phyloP scores from a whole-genome alignment of 2,329 filamentous ascomycete genomes.

The Pestalotiopsis sp. region DNA sequence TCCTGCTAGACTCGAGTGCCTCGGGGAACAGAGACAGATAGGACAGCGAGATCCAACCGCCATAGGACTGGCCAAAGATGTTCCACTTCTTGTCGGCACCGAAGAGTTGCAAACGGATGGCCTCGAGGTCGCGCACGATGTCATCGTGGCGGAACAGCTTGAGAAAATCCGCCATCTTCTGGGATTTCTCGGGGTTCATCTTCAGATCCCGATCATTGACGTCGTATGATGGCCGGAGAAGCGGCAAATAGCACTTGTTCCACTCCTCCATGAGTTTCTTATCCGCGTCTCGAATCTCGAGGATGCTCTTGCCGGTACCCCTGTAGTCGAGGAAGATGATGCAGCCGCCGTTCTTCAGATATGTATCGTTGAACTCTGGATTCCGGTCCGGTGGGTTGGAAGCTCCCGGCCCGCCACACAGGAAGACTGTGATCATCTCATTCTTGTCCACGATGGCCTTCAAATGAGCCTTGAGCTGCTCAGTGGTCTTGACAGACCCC shows the following conservation, averaged over 20 bases:
- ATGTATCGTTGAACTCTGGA: slow-evolving; percentile 52
- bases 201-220: not conserved
- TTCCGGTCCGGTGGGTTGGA: slow-evolving; percentile 34
- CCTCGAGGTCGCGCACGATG: slow-evolving; percentile 75
- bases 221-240: not conserved
- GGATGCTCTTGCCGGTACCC: slow-evolving; percentile 67
- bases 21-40: slow-evolving; percentile 71
- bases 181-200: slow-evolving; percentile 24
- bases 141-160: slow-evolving; percentile 71
- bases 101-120: slow-evolving; percentile 64
- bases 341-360: slow-evolving; percentile 64
- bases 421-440: slow-evolving; percentile 46
- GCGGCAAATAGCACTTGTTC: not conserved
- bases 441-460: not conserved
- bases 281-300: slow-evolving; percentile 58
- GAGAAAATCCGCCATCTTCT: slow-evolving; percentile 66
- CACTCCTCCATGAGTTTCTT: not conserved
- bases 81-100: slow-evolving; percentile 59
- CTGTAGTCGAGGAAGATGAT: slow-evolving; percentile 72
- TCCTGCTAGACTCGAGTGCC: slow-evolving; percentile 64
- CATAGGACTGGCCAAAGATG: slow-evolving; percentile 73
- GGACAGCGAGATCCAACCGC: slow-evolving; percentile 71
- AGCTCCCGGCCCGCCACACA: slow-evolving; percentile 72
- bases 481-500: not conserved
- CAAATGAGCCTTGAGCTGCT: not conserved